phyloP scores from a whole-genome alignment of 495 filamentous ascomycete genomes.

The Monascus purpureus region DNA sequence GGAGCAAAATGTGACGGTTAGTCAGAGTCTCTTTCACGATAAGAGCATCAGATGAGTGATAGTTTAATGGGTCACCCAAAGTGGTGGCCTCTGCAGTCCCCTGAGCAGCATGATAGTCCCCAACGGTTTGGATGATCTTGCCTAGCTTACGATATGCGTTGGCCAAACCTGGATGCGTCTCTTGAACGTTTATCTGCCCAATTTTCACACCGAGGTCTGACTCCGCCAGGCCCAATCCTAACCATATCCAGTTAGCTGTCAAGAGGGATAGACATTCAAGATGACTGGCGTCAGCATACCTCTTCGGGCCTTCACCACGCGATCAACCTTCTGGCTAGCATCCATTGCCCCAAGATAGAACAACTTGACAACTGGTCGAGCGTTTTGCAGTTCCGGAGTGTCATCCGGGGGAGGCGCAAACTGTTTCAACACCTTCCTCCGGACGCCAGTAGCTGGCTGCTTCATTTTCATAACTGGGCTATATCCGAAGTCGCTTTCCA shows the following conservation, averaged over 20 bases:
- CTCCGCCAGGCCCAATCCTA: constrained; percentile 84
- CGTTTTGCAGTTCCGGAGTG: constrained; percentile 83
- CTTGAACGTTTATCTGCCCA: constrained; percentile 69
- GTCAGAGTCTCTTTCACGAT: constrained; percentile 99
- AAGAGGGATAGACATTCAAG: background rate
- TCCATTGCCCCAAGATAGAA: constrained; percentile 97
- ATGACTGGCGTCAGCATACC: constrained; percentile 37
- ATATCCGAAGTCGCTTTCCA: constrained; percentile 97
- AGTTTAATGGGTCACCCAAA: constrained; percentile 81
- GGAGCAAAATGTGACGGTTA: constrained; percentile 95
- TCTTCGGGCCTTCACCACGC: constrained; percentile 80
- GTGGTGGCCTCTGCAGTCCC: constrained; percentile 94
- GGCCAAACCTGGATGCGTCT: constrained; percentile 73
- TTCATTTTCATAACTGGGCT: constrained; percentile 90
- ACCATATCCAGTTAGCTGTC: background rate
- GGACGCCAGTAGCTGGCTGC: constrained; percentile 92
- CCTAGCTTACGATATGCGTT: constrained; percentile 92
- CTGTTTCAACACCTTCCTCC: constrained; percentile 91
- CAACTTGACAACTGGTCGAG: constrained; percentile 80
- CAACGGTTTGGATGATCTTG: constrained; percentile 78
- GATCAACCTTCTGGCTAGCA: constrained; percentile 85
- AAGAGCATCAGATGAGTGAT: constrained; percentile 91
- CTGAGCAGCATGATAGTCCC: constrained; percentile 94
- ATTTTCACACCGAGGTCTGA: constrained; percentile 88
- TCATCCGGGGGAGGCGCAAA: constrained; percentile 97